Base-by-base conservation (phyloP, 1,139 yeast genomes). In the Pichia sp. region DNA sequence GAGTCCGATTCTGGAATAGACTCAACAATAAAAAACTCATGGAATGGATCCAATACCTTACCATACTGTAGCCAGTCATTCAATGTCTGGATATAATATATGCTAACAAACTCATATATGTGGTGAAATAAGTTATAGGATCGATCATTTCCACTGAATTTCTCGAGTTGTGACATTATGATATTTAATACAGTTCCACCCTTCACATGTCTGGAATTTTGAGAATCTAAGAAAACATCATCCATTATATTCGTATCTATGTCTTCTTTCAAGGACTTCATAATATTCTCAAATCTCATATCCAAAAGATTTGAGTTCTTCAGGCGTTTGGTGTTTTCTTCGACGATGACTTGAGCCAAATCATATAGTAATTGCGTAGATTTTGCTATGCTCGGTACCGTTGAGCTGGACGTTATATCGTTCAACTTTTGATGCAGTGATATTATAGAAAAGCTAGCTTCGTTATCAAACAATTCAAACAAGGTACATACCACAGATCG, bases 41-140 rank as follows among this genome's bases (percentile, higher is more conserved):
- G 84, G 64, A 82, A 83, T 0, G 90, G 91, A 64, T 95, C 99
- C 59, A 80, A 78, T 9, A 93, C 76, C 4, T 76, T 75, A 0
- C 99, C 99, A 54, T 78, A 75, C 14, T 79, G 77, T 27, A 93
- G 74, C 99, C 99, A 95, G 33, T 74, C 69, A 61, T 87, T 85
- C 20, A 95, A 74, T 83, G 88, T 87, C 1, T 63, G 63, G 29
- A 90, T 75, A 65, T 90, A 93, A 45, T 84, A 84, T 34, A 63
- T 67, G 46, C 95, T 83, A 0, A 91, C 80, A 14, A 75, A 75
- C 48, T 79, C 79, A 56, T 87, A 79, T 5, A 93, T 63, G 4
- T 67, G 63, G 2, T 72, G 67, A 41, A 89, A 71, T 59, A 89
- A 83, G 5, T 72, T 68, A 16, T 74, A 73, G 0, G 90, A 81